Percentiles rank a stretch among this genome's conserved stretches.
Evolutionary conservation across 2,329 filamentous ascomycete species (phyloP).

Genomic region (Phialemoniopsis sp.): DNA sequence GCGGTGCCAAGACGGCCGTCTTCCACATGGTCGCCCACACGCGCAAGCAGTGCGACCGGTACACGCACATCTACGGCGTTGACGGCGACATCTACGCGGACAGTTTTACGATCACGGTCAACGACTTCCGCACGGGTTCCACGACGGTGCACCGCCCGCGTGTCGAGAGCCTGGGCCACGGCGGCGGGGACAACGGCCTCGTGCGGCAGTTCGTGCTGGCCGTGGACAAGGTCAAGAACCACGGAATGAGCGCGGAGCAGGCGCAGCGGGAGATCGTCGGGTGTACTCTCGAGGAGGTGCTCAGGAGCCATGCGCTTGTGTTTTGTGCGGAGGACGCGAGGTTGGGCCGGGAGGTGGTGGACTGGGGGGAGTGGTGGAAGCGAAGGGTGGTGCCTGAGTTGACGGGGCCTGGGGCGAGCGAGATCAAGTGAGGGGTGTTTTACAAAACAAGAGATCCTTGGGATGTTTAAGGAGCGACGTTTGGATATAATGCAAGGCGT

Average conservation of each 20-base stretch:
- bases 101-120: conserved; percentile 68
- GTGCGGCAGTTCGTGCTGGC: conserved; percentile 79
- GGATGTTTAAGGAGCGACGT: too few relatives aligned
- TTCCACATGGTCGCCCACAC: conserved; percentile 96
- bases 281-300: conserved; percentile 78
- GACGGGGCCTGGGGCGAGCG: not conserved
- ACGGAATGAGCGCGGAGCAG: conserved; percentile 58
- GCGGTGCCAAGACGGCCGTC: conserved; percentile 76
- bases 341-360: conserved; percentile 61
- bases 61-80: conserved; percentile 82
- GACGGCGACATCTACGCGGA: conserved; percentile 85
- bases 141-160: conserved; percentile 56
- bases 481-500: too few relatives aligned
- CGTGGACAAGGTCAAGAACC: conserved; percentile 72
- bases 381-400: conserved; percentile 36
- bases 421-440: too few relatives aligned
- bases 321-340: conserved; percentile 92
- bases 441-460: too few relatives aligned
- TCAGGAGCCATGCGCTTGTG: conserved; percentile 88
- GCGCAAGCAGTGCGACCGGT: conserved; percentile 78
- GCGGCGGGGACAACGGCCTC: conserved; percentile 77
- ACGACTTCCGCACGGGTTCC: conserved; percentile 62
- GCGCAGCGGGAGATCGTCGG: conserved; percentile 77
- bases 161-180: conserved; percentile 57
- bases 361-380: conserved; percentile 76